Evolutionary conservation across 108 stramenopile species (phyloP).

Genomic region (Nitzschia sp.): DNA sequence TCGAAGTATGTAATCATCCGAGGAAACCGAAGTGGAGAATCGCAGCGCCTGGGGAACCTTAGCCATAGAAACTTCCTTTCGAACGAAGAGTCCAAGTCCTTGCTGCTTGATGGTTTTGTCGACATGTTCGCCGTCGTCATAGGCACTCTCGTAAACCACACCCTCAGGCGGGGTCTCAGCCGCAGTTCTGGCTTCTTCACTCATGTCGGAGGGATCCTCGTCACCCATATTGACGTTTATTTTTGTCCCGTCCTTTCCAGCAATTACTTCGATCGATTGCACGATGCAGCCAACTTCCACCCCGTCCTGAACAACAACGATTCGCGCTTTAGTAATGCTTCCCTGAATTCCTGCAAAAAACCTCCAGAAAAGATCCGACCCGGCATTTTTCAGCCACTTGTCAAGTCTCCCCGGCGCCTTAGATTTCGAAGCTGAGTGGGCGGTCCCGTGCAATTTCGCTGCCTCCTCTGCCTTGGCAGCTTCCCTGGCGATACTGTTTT

Average conservation of each 20-base stretch:
- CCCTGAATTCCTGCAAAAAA: slow-evolving; percentile 51
- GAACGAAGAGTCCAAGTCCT: slow-evolving; percentile 46
- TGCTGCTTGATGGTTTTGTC: slow-evolving; percentile 40
- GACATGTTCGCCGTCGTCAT: slow-evolving; percentile 49
- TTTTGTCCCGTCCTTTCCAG: slow-evolving; percentile 34
- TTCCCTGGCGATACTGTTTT: slow-evolving; percentile 26
- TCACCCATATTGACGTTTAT: slow-evolving; percentile 16
- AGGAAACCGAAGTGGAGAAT: slow-evolving; percentile 34
- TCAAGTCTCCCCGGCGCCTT: slow-evolving; percentile 28
- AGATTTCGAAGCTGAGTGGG: background rate
- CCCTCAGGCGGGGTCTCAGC: slow-evolving; percentile 11
- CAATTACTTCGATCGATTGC: slow-evolving; percentile 39
- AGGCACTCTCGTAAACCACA: slow-evolving; percentile 18
- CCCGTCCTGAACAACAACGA: slow-evolving; percentile 52
- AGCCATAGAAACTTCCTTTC: slow-evolving; percentile 30
- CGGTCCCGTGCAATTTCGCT: background rate
- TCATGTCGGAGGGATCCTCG: slow-evolving; percentile 2
- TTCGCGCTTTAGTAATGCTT: slow-evolving; percentile 38
- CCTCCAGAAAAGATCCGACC: slow-evolving; percentile 54
- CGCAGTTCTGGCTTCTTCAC: slow-evolving; percentile 7
- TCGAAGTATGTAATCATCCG: slow-evolving; percentile 51
- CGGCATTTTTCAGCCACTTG: slow-evolving; percentile 29
- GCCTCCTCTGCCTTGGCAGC: slow-evolving; percentile 24
- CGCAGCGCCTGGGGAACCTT: slow-evolving; percentile 28
- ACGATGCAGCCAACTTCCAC: slow-evolving; percentile 53